Percentiles rank a stretch among this genome's conserved stretches.
Evolutionary conservation across 2,329 filamentous ascomycete species (phyloP).

Genomic region (Penicillium sp.): DNA sequence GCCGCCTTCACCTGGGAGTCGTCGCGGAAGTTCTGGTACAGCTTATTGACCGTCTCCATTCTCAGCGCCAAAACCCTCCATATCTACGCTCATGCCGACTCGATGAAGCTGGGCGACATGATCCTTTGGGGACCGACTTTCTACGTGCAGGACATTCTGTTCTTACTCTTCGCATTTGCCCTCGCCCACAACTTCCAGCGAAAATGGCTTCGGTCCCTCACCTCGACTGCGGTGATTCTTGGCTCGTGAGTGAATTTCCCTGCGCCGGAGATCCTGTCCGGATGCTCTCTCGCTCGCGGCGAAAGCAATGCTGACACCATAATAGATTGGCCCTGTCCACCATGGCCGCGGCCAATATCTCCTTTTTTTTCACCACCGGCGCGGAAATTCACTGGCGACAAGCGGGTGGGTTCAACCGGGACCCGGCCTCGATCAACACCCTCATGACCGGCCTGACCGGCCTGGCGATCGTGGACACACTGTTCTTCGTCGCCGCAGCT

Average conservation of each 20-base stretch:
- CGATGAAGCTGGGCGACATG: constrained; percentile 12
- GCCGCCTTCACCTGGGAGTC: constrained; percentile 8
- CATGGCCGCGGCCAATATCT: constrained; percentile 30
- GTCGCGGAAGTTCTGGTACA: constrained; percentile 17
- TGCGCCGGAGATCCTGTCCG: too few relatives aligned
- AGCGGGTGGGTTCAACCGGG: constrained; percentile 27
- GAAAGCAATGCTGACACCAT: neutral
- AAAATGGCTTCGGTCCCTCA: constrained; percentile 4
- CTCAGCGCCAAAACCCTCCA: constrained; percentile 20
- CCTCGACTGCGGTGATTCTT: constrained; percentile 1
- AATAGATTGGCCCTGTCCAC: constrained; percentile 26
- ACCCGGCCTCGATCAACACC: constrained; percentile 30
- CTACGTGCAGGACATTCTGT: constrained; percentile 19
- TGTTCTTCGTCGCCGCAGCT: constrained; percentile 22
- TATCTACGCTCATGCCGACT: constrained; percentile 18
- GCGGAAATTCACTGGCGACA: constrained; percentile 36
- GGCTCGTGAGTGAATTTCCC: constrained; percentile 6
- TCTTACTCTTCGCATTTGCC: constrained; percentile 11
- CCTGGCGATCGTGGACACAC: constrained; percentile 26
- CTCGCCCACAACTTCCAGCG: constrained; percentile 8
- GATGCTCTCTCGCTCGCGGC: too few relatives aligned
- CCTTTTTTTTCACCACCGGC: constrained; percentile 30
- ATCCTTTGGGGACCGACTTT: constrained; percentile 21
- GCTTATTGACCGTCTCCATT: constrained; percentile 14
- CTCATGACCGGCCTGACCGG: constrained; percentile 29